phyloP scores from a whole-genome alignment of 148 eudicot species.

The Dianthus caryophyllus region DNA sequence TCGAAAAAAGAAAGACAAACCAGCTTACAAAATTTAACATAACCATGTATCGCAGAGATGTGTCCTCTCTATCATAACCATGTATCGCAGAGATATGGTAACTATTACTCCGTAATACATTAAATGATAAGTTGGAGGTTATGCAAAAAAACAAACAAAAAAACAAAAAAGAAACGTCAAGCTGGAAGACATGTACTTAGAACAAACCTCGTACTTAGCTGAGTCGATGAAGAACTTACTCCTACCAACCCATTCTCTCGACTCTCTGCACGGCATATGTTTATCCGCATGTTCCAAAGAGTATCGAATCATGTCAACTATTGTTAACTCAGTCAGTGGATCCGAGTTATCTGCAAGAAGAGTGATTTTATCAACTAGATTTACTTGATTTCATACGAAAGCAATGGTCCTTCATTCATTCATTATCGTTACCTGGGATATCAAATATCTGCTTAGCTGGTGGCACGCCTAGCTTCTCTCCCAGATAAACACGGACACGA shows the following conservation, averaged over 20 bases:
- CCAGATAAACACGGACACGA: constrained; percentile 58
- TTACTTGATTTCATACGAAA: constrained; percentile 3
- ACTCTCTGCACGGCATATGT: constrained; percentile 49
- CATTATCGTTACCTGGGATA: constrained; percentile 57
- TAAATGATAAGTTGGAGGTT: background rate
- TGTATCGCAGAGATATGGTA: too few relatives aligned
- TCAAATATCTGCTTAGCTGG: constrained; percentile 76
- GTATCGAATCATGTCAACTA: constrained; percentile 51
- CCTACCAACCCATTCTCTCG: constrained; percentile 26
- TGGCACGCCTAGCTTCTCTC: constrained; percentile 67
- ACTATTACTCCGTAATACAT: too few relatives aligned
- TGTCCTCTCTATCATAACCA: too few relatives aligned
- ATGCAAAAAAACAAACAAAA: background rate
- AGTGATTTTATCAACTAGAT: constrained; percentile 4
- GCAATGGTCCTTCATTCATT: background rate
- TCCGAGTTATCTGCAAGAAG: constrained; percentile 51
- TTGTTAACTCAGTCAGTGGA: constrained; percentile 44
- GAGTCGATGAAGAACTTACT: constrained; percentile 14
- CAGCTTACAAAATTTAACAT: background rate
- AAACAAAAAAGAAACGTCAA: background rate
- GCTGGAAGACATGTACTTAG: background rate
- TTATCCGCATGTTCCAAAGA: constrained; percentile 77
- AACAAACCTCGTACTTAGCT: constrained; percentile 36
- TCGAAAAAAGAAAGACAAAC: background rate
- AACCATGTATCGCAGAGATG: too few relatives aligned